A percentile compares a stretch with the other conserved stretches of the same genome.
Evolutionary conservation across 2,329 filamentous ascomycete species (phyloP).

Genomic region (Elsinoe arachidis): DNA sequence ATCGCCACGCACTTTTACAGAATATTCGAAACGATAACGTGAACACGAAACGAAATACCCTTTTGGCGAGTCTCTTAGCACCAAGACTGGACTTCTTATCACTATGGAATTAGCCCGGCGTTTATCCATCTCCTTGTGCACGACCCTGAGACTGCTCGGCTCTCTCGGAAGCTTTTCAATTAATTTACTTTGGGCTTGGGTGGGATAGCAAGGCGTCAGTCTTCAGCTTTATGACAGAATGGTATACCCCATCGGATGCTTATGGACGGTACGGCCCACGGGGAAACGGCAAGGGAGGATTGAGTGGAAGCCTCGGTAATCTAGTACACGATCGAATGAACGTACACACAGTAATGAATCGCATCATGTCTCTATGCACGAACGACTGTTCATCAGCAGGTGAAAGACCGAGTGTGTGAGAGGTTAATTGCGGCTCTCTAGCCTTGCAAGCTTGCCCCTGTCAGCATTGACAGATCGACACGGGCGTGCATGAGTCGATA

Average conservation of each 20-base stretch:
- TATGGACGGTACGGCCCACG: background rate
- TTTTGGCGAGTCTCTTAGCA: background rate
- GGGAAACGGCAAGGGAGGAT: background rate
- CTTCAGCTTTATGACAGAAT: conserved; percentile 1
- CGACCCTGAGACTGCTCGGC: background rate
- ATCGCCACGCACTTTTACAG: background rate
- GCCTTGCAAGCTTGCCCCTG: background rate
- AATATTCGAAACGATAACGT: conserved; percentile 1
- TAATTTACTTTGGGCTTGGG: background rate
- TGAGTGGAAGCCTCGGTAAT: background rate
- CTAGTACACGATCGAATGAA: background rate
- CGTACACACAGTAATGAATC: background rate
- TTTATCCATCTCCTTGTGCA: conserved; percentile 1
- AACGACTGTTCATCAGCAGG: background rate
- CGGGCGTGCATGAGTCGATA: background rate
- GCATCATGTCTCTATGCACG: background rate
- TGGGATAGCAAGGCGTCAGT: background rate
- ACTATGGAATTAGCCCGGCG: conserved; percentile 7
- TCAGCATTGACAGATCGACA: background rate
- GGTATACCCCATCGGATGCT: conserved; percentile 4
- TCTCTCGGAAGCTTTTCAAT: conserved; percentile 1
- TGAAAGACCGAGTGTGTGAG: background rate
- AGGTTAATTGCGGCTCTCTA: background rate
- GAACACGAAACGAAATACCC: conserved; percentile 5
- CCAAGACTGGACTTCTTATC: background rate